These are phyloP conservation scores for Hymenoscyphus fraxineus DNA, from an alignment of 2,329 filamentous ascomycete genomes.

Conservation along the genomic window DNA sequence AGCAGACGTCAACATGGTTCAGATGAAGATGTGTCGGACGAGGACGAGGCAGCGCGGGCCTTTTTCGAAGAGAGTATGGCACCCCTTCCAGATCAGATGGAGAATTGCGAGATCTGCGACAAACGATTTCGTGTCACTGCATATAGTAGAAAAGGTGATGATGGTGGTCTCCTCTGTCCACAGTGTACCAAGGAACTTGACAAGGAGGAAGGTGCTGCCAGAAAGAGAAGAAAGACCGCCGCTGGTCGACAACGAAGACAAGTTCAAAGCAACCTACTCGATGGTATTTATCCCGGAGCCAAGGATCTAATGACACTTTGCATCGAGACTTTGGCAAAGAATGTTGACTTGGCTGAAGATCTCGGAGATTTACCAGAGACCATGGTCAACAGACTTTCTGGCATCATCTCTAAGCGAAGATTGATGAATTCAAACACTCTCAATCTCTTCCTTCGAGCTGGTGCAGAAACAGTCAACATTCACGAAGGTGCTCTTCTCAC, in stretches of 20 bases:
- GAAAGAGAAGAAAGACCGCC: constrained; percentile 53
- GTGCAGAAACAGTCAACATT: constrained; percentile 48
- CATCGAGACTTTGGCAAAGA: constrained; percentile 59
- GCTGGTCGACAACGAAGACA: constrained; percentile 62
- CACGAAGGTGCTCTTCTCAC: constrained; percentile 63
- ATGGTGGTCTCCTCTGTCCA: constrained; percentile 81
- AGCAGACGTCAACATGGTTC: constrained; percentile 42
- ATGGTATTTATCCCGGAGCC: constrained; percentile 64
- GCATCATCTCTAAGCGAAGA: constrained; percentile 57
- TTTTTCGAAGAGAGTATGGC: constrained; percentile 45
- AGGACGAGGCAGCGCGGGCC: constrained; percentile 47
- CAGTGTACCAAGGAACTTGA: constrained; percentile 74
- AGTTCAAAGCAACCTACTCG: constrained; percentile 77
- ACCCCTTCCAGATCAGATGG: constrained; percentile 65
- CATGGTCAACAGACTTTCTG: constrained; percentile 56
- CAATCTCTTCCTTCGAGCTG: constrained; percentile 53
- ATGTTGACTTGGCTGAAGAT: constrained; percentile 59
- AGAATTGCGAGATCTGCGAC: constrained; percentile 78
- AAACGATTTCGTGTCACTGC: constrained; percentile 92
- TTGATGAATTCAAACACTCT: constrained; percentile 53
- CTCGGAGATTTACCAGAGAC: constrained; percentile 55
- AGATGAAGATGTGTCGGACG: constrained; percentile 42
- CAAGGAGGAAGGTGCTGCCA: constrained; percentile 59
- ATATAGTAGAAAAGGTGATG: constrained; percentile 76
- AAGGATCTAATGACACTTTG: constrained; percentile 65